Evolutionary conservation across 305 asterid species (phyloP).

Genomic region (Rubia tinctorum): DNA sequence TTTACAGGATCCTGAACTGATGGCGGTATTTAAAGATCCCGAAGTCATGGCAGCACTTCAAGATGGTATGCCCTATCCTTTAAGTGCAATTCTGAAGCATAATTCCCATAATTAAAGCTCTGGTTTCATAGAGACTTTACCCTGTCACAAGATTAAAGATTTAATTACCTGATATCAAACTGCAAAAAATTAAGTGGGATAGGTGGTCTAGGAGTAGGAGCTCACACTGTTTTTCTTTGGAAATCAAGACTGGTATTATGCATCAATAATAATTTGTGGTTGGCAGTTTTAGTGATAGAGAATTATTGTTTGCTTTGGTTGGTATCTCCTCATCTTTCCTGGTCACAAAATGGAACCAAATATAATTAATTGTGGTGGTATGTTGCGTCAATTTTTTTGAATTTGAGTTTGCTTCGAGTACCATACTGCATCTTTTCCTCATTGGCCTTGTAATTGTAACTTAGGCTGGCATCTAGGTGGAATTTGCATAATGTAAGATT

Average conservation of each 20-base stretch:
- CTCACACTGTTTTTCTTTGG: neutral
- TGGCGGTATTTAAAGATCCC: slow-evolving; percentile 93
- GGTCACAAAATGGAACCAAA: neutral
- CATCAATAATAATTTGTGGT: no score
- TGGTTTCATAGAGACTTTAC: neutral
- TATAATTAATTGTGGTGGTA: neutral
- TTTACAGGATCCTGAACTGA: slow-evolving; percentile 89
- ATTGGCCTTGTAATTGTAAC: neutral
- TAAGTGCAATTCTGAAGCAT: slow-evolving; percentile 10
- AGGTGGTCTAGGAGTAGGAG: neutral
- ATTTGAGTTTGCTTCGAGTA: neutral
- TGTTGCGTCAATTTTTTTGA: neutral
- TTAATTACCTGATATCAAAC: neutral
- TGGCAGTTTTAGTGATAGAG: neutral
- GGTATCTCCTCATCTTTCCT: neutral
- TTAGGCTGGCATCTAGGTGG: neutral
- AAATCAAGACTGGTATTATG: no score
- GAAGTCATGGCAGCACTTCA: slow-evolving; percentile 96
- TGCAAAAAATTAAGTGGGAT: neutral
- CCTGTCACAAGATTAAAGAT: neutral
- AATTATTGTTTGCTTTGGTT: neutral
- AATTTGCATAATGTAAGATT: neutral
- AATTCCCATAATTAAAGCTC: neutral
- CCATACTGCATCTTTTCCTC: no score
- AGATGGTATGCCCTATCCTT: slow-evolving; percentile 58